phyloP scores from a whole-genome alignment of 2,329 filamentous ascomycete species.

The Xylaria sp. region DNA sequence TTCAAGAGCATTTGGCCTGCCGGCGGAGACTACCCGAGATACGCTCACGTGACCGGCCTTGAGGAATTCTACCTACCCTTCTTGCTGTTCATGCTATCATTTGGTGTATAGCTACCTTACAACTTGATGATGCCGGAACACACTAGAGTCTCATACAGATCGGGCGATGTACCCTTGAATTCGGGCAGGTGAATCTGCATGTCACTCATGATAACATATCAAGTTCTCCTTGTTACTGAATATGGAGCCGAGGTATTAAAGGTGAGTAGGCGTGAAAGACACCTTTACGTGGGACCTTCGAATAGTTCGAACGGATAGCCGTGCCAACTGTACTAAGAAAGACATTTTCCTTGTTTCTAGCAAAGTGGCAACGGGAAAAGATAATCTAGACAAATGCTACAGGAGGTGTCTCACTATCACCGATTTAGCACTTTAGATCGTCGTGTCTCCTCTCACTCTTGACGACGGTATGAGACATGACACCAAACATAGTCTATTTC shows the following conservation, averaged over 20 bases:
- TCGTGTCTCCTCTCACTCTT: background rate
- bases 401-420: background rate
- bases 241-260: background rate
- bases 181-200: background rate
- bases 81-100: background rate
- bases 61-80: slow-evolving; percentile 4
- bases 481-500: background rate
- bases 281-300: background rate
- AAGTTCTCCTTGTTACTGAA: background rate
- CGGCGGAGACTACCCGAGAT: slow-evolving; percentile 30
- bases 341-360: too few species aligned
- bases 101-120: background rate
- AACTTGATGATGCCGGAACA: background rate
- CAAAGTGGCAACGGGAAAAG: background rate
- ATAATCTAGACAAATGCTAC: background rate
- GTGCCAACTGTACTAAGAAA: too few species aligned
- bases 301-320: background rate
- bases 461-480: too few species aligned
- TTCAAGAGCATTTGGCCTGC: background rate
- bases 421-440: background rate
- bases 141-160: background rate
- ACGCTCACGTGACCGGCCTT: slow-evolving; percentile 38
- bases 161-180: background rate
- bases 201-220: background rate
- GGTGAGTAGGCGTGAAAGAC: background rate